phyloP scores from a whole-genome alignment of 2,329 filamentous ascomycete genomes.

The Mollisiaceae sp. region DNA sequence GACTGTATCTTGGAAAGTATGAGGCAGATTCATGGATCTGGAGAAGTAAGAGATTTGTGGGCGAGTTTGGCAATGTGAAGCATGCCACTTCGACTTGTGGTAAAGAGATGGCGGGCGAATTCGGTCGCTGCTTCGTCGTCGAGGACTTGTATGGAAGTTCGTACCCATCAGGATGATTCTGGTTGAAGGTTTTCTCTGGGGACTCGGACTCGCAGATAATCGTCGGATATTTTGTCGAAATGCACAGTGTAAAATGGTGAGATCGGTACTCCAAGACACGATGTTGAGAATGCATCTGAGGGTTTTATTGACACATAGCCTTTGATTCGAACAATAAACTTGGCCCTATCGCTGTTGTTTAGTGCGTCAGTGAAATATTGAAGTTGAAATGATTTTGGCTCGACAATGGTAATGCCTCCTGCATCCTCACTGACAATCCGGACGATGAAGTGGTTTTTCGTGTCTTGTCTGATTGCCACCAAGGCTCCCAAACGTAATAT shows the following conservation, averaged over 20 bases:
- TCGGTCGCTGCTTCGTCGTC: not conserved
- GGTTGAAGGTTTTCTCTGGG: slow-evolving; percentile 4
- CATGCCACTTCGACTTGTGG: slow-evolving; percentile 17
- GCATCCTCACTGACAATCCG: slow-evolving; percentile 25
- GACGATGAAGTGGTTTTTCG: slow-evolving; percentile 12
- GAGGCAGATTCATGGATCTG: slow-evolving; percentile 20
- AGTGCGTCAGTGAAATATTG: slow-evolving; percentile 20
- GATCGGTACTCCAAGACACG: not conserved
- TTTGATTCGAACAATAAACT: slow-evolving; percentile 14
- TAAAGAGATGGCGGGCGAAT: not conserved
- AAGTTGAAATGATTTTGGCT: slow-evolving; percentile 19
- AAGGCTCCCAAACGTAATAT: slow-evolving; percentile 24
- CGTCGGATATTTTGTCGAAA: not conserved
- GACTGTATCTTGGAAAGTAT: slow-evolving; percentile 20
- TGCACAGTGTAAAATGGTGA: not conserved
- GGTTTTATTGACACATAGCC: not conserved
- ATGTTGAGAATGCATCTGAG: slow-evolving; percentile 19
- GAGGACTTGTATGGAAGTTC: not conserved
- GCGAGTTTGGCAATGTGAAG: slow-evolving; percentile 14
- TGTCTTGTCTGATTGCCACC: slow-evolving; percentile 19
- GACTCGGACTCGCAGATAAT: slow-evolving; percentile 26
- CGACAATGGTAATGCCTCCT: slow-evolving; percentile 7
- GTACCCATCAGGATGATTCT: not conserved
- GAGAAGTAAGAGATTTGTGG: not conserved
- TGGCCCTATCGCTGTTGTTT: not conserved